Evolutionary conservation across 768 basidiomycete genomes (phyloP).

Genomic region (Bullera alba): DNA sequence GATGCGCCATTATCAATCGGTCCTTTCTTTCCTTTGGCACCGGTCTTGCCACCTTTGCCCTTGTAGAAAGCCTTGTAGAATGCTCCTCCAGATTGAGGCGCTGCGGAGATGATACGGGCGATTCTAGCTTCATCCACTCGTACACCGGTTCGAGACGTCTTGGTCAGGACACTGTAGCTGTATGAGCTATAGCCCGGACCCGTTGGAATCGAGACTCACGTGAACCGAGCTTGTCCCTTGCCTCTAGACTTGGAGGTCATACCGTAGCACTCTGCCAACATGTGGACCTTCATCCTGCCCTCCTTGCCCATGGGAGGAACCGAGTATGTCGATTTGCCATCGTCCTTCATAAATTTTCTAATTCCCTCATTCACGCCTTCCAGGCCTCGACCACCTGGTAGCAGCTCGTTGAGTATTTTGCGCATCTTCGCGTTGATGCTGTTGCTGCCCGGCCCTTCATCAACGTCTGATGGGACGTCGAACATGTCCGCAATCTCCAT

Average conservation of each 20-base stretch:
- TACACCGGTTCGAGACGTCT: slow-evolving; percentile 59
- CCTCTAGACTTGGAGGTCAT: slow-evolving; percentile 71
- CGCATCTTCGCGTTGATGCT: slow-evolving; percentile 19
- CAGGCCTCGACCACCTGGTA: slow-evolving; percentile 7
- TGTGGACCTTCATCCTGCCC: slow-evolving; percentile 66
- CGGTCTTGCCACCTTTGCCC: slow-evolving; percentile 14
- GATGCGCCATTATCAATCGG: slow-evolving; percentile 25
- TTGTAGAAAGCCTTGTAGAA: slow-evolving; percentile 46
- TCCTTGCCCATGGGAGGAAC: slow-evolving; percentile 73
- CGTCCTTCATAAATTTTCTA: slow-evolving; percentile 59
- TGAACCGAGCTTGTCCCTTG: slow-evolving; percentile 62
- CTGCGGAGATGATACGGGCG: slow-evolving; percentile 44
- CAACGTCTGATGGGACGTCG: slow-evolving; percentile 51
- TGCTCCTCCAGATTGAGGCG: slow-evolving; percentile 28
- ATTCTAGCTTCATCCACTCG: slow-evolving; percentile 60
- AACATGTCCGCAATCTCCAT: slow-evolving; percentile 55
- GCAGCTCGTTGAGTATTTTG: slow-evolving; percentile 3
- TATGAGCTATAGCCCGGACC: neutral
- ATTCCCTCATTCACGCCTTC: slow-evolving; percentile 51
- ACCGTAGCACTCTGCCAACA: slow-evolving; percentile 69
- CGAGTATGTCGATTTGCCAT: slow-evolving; percentile 54
- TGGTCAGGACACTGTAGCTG: slow-evolving; percentile 54
- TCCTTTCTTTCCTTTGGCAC: slow-evolving; percentile 30
- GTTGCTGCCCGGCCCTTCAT: slow-evolving; percentile 8
- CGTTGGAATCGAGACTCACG: slow-evolving; percentile 46